Conservation (phyloP, 1,284 basidiomycete species). For the Ganoderma resinaceum region DNA sequence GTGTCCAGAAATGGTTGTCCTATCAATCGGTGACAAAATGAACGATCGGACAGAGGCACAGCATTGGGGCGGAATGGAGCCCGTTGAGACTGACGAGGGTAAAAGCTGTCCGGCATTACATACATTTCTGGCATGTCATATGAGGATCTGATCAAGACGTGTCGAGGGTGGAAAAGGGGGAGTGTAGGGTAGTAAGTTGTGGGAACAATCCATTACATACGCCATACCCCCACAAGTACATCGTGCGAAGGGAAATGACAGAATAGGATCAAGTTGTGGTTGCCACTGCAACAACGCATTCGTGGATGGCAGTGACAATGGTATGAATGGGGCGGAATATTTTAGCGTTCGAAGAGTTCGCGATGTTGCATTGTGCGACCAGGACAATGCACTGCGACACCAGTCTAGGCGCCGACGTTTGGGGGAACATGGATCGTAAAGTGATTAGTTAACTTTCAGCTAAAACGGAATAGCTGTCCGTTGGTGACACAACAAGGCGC, state of each 20-base stretch:
- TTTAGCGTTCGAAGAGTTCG: not conserved
- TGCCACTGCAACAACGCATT: not conserved
- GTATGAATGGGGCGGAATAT: conserved; percentile 12
- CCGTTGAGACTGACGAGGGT: not conserved
- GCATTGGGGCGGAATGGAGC: not conserved
- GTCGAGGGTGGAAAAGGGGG: not conserved
- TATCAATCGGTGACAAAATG: not conserved
- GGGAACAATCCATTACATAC: conserved; percentile 1
- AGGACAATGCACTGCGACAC: conserved; percentile 11
- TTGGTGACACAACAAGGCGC: conserved; percentile 39
- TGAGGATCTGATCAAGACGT: not conserved
- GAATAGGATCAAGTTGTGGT: not conserved
- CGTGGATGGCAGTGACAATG: not conserved
- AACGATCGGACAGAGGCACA: not conserved
- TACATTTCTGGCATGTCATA: not conserved
- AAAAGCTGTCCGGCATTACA: not conserved
- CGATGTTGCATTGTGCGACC: not conserved
- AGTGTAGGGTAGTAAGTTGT: not conserved
- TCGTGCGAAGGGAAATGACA: not conserved
- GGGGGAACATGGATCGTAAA: not conserved
- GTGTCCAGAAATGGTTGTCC: not conserved
- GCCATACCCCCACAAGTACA: not conserved
- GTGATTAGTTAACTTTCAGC: conserved; percentile 2
- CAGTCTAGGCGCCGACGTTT: conserved; percentile 11
- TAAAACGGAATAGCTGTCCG: not conserved